Base-by-base conservation (phyloP, 306 rosid species). In the Mimosa bimucronata region DNA sequence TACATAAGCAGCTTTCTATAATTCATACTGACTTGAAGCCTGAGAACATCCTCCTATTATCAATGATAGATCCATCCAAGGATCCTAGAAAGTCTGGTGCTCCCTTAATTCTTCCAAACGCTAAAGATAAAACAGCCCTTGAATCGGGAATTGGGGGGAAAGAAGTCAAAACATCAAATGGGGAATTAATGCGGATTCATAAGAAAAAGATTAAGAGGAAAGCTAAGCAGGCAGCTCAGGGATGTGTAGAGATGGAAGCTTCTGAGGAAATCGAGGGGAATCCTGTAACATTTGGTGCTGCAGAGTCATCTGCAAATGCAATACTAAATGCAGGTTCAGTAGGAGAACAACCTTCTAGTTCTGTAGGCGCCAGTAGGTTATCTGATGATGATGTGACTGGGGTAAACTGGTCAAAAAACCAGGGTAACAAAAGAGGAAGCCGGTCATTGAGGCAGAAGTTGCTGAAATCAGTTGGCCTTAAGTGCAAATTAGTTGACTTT, bases 11-110 rank as follows among this genome's bases (percentile, higher is more conserved):
- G 88, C 97, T 94, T 53, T 90, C 97, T 57, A 94, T 94, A 44
- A 92, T 94, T 87, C 98, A 94, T 74, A 94, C 98, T 25, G 98
- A 94, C 87, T 86, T 94, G 90, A 94, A 94, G 77, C 98, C 95
- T 0, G 98, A 94, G 76, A 94, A 94, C 81, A 91, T 94, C 21
- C 86, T 94, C 83, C 87, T 94, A 48, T 79, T 92, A 82, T 91
- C 97, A 1, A 86, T 45, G 87, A 92, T 94, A 30, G 97, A 94
- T 82, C 90, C 94, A 0, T 85, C 93, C 18, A 94, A 94, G 92
- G 97, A 94, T 87, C 91, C 95, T 40, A 85, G 83, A 78, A 91
- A 86, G 69, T 92, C 95, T 1, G 94, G 95, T 16, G 84, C 82
- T 37, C 86, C 92, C 50, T 92, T 84, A 25, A 83, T 92, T 83